Evolutionary conservation across 2,329 filamentous ascomycete genomes (phyloP).

Genomic region (Dactylellina leptospora): DNA sequence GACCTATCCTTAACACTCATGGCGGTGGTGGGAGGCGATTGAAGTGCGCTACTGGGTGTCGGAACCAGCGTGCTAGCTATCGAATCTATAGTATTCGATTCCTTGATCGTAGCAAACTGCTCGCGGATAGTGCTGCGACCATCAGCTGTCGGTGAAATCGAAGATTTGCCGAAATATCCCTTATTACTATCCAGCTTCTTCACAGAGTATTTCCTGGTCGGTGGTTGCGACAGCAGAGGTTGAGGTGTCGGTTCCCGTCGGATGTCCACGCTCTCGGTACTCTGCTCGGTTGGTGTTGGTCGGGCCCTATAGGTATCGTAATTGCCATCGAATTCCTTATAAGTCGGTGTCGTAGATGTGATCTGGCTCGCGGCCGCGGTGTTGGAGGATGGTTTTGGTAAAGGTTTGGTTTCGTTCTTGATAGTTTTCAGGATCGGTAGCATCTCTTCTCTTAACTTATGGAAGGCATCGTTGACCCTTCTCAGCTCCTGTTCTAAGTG

Average conservation of each 20-base stretch:
- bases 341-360: slow-evolving; percentile 47
- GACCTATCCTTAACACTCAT: slow-evolving; percentile 29
- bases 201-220: slow-evolving; percentile 46
- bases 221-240: slow-evolving; percentile 42
- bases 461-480: slow-evolving; percentile 85
- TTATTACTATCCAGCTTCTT: slow-evolving; percentile 33
- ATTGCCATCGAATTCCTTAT: slow-evolving; percentile 41
- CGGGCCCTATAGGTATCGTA: slow-evolving; percentile 33
- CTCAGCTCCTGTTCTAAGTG: slow-evolving; percentile 83
- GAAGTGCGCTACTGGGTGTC: slow-evolving; percentile 37
- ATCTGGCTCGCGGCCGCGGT: not conserved
- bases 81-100: slow-evolving; percentile 33
- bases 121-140: slow-evolving; percentile 43
- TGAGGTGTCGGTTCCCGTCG: slow-evolving; percentile 48
- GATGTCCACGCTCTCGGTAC: slow-evolving; percentile 38
- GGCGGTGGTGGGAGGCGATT: slow-evolving; percentile 33
- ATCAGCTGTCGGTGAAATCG: slow-evolving; percentile 40
- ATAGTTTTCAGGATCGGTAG: slow-evolving; percentile 87
- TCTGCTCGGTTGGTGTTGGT: slow-evolving; percentile 11
- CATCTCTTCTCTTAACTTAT: slow-evolving; percentile 87
- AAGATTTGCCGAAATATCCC: slow-evolving; percentile 26
- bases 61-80: slow-evolving; percentile 49
- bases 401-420: slow-evolving; percentile 89
- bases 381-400: slow-evolving; percentile 66
- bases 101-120: slow-evolving; percentile 43